phyloP scores from a whole-genome alignment of 176 grass and related monocot species.

The Aegilops bicornis region DNA sequence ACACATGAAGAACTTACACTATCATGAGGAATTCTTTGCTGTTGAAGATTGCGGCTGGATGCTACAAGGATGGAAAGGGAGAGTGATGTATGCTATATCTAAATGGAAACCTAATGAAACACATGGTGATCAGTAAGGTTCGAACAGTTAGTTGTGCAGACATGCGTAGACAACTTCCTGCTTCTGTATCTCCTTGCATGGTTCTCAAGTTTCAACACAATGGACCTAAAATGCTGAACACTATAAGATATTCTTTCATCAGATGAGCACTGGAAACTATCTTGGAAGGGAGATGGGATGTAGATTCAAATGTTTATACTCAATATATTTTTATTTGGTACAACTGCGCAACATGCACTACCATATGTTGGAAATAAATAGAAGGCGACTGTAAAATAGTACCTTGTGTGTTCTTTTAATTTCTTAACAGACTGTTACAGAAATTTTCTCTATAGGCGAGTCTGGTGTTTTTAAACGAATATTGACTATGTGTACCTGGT shows the following conservation, averaged over 20 bases:
- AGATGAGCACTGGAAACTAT: not conserved
- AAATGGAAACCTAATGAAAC: slow-evolving; percentile 36
- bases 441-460: not conserved
- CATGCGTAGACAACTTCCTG: not conserved
- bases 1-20: not conserved
- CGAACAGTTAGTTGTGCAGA: not conserved
- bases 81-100: slow-evolving; percentile 34
- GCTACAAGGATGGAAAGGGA: slow-evolving; percentile 56
- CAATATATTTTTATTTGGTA: not conserved
- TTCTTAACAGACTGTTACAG: not conserved
- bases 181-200: not conserved
- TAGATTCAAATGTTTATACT: not conserved
- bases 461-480: not conserved
- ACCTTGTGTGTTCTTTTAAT: not conserved
- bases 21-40: slow-evolving; percentile 51
- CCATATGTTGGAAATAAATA: too few relatives aligned
- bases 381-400: too few relatives aligned
- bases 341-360: too few relatives aligned
- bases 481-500: not conserved
- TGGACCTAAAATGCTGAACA: not conserved
- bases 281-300: not conserved
- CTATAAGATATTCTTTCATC: not conserved
- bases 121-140: slow-evolving; percentile 9
- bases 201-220: too few relatives aligned
- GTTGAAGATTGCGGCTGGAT: slow-evolving; percentile 43